Percentiles rank a stretch among this genome's conserved stretches.
Evolutionary conservation across 139 green algal species (phyloP).

Genomic region (Spirogloea muscicola): DNA sequence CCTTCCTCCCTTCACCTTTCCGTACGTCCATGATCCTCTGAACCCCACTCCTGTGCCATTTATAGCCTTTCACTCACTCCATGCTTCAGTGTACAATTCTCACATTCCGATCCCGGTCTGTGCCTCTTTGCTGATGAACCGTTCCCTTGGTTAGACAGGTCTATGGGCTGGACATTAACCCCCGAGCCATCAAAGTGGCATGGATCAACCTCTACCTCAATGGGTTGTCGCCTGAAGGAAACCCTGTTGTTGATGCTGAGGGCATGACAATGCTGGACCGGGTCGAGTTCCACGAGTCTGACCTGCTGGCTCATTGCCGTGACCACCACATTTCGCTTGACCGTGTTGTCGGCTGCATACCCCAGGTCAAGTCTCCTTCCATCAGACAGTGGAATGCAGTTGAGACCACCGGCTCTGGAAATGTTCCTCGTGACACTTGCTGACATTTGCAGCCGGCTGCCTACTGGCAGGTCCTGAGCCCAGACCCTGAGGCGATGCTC

Average conservation of each 20-base stretch:
- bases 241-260: background rate
- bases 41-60: too few relatives aligned
- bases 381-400: too few relatives aligned
- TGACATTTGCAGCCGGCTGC: too few relatives aligned
- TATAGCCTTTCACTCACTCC: too few relatives aligned
- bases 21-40: too few relatives aligned
- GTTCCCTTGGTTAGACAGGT: too few relatives aligned
- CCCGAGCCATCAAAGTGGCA: constrained; percentile 32
- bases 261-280: constrained; percentile 29
- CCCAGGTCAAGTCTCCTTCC: constrained; percentile 42
- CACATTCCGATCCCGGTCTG: too few relatives aligned
- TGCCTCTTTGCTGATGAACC: too few relatives aligned
- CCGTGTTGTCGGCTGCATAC: constrained; percentile 42
- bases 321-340: constrained; percentile 27
- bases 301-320: constrained; percentile 20
- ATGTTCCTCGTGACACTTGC: too few relatives aligned
- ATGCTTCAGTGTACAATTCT: too few relatives aligned
- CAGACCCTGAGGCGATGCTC: constrained; percentile 29
- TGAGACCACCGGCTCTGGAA: too few relatives aligned
- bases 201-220: constrained; percentile 49
- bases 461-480: constrained; percentile 34
- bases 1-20: too few relatives aligned
- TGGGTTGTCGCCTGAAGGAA: constrained; percentile 19
- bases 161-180: constrained; percentile 46
- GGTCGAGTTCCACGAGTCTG: constrained; percentile 45